Evolutionary conservation across 2,329 filamentous ascomycete genomes (phyloP), one percentile per base, ranked within the genome.

Genomic region (Coniella lustricola): DNA sequence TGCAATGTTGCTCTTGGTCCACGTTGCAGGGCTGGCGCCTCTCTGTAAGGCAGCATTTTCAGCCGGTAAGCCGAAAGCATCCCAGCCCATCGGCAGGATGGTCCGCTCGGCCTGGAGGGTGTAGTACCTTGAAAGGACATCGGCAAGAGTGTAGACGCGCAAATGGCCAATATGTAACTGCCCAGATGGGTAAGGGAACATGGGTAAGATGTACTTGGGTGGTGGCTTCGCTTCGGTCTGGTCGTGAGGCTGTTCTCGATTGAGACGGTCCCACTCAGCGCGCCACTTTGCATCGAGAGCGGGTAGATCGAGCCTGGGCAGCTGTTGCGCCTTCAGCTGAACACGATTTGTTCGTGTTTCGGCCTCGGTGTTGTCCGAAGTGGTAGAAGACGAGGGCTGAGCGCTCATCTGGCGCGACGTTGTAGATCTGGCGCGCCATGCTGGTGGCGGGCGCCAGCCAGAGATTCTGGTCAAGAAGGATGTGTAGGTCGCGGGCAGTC

Each of bases 161-260:
- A 95, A 71, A 64, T 95, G 90, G 13, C 90, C 90, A 52, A 95
- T 81, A 64, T 95, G 90, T 22, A 95, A 75, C 25, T 82, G 83
- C 25, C 90, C 90, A 0, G 90, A 95, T 1, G 90, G 90, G 63
- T 95, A 95, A 0, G 90, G 90, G 62, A 95, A 95, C 90, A 95
- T 95, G 55, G 90, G 84, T 46, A 95, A 73, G 53, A 95, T 80
- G 63, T 91, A 95, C 64, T 73, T 74, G 49, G 67, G 66, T 36
- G 66, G 57, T 32, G 64, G 54, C 18, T 44, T 8, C 18, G 40
- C 25, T 12, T 34, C 20, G 47, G 51, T 40, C 29, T 54, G 57
- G 42, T 56, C 45, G 12, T 44, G 54, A 31, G 55, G 12, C 21
- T 52, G 37, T 20, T 47, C 29, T 46, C 22, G 14, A 37, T 57